These are phyloP conservation scores for Lipomyces oligophaga DNA, from an alignment of 805 yeast genomes.

Conservation along the genomic window DNA sequence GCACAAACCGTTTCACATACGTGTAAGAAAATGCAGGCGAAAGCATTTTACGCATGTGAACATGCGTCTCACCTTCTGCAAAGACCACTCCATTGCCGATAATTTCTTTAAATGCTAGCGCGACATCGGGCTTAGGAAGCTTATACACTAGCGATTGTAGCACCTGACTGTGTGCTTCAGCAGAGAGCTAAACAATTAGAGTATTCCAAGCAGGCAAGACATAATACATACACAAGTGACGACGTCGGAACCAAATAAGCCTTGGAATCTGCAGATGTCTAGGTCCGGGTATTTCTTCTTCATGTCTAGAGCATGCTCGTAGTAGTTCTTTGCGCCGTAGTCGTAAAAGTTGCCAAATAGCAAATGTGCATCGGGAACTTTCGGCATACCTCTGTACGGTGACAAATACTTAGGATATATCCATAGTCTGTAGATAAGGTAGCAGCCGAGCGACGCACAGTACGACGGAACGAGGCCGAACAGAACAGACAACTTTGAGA, in stretches of 20 bases:
- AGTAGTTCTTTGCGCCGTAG: constrained; percentile 2
- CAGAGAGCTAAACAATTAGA: constrained; percentile 1
- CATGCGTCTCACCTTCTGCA: constrained; percentile 22
- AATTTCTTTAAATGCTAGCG: constrained; percentile 6
- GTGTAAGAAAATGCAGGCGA: constrained; percentile 18
- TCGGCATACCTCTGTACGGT: constrained; percentile 9
- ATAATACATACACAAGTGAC: constrained; percentile 3
- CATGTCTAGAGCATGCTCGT: constrained; percentile 7
- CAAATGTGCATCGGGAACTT: constrained; percentile 12
- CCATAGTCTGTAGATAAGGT: constrained; percentile 1
- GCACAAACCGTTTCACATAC: constrained; percentile 16
- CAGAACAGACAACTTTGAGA: too few relatives aligned
- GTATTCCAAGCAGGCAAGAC: neutral
- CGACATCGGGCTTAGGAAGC: constrained; percentile 11
- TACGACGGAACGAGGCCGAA: neutral
- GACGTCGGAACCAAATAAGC: constrained; percentile 8
- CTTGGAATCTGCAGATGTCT: constrained; percentile 4
- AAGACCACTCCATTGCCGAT: constrained; percentile 22
- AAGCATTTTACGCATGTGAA: constrained; percentile 11
- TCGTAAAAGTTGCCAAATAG: constrained; percentile 14
- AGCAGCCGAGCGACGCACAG: neutral
- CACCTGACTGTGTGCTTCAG: constrained; percentile 11
- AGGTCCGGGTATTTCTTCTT: constrained; percentile 10
- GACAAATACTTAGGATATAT: constrained; percentile 16
- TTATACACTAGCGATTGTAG: constrained; percentile 11